Percentiles rank a stretch among this genome's conserved stretches.
phyloP scores from a whole-genome alignment of 129 eudicot species.

The Saposhnikovia divaricata region DNA sequence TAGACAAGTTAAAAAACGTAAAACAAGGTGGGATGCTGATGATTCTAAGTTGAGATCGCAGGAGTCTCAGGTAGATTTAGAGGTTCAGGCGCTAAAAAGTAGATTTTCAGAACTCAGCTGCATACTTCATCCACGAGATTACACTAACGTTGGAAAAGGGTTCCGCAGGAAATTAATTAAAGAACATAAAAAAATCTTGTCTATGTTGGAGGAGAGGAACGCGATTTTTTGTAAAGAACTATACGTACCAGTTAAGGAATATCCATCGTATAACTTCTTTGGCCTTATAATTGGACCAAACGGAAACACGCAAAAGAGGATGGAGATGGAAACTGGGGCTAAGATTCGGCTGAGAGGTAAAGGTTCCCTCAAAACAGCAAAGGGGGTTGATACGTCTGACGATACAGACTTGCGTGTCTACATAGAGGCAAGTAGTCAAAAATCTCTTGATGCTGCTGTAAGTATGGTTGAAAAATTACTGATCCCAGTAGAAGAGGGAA shows the following conservation, averaged over 20 bases:
- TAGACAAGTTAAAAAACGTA: slow-evolving; percentile 19
- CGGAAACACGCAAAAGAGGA: slow-evolving; percentile 30
- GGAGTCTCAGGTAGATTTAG: slow-evolving; percentile 9
- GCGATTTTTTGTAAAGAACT: slow-evolving; percentile 12
- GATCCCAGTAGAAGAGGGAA: slow-evolving; percentile 20
- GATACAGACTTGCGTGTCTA: slow-evolving; percentile 13
- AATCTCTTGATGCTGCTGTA: slow-evolving; percentile 19
- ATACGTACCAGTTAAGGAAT: slow-evolving; percentile 24
- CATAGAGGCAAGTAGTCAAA: slow-evolving; percentile 17
- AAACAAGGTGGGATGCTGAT: slow-evolving; percentile 29
- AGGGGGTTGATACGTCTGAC: slow-evolving; percentile 9
- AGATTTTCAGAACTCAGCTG: slow-evolving; percentile 20
- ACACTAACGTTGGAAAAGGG: slow-evolving; percentile 22
- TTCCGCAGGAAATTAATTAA: slow-evolving; percentile 13
- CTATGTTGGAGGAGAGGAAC: slow-evolving; percentile 11
- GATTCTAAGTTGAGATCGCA: slow-evolving; percentile 13
- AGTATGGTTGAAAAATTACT: slow-evolving; percentile 25
- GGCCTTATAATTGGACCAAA: slow-evolving; percentile 35
- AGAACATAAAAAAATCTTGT: slow-evolving; percentile 11
- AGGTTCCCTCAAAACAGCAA: slow-evolving; percentile 8
- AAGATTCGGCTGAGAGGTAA: slow-evolving; percentile 25
- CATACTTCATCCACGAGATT: slow-evolving; percentile 21
- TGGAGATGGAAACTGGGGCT: slow-evolving; percentile 36
- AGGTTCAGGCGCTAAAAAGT: slow-evolving; percentile 1
- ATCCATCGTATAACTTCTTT: slow-evolving; percentile 28